phyloP scores from a whole-genome alignment of 208 protist genomes.

The Tritrichomonas foetus region DNA sequence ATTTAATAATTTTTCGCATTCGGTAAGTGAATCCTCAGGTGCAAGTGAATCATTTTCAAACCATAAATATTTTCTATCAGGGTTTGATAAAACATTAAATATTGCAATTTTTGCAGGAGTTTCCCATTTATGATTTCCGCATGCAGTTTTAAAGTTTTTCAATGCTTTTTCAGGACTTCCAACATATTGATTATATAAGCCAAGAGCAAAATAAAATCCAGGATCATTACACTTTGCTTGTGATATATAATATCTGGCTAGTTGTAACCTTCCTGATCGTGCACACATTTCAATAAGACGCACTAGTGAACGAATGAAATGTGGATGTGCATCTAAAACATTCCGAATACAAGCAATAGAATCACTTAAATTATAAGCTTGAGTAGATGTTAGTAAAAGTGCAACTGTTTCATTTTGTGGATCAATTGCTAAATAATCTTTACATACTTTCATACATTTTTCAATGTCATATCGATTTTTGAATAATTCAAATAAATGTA shows the following conservation, averaged over 20 bases:
- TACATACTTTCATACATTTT: background rate
- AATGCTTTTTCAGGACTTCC: background rate
- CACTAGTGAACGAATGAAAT: background rate
- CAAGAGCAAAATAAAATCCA: background rate
- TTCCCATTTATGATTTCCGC: background rate
- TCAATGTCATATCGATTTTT: background rate
- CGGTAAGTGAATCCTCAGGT: background rate
- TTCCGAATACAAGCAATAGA: background rate
- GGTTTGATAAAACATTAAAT: background rate
- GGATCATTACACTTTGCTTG: background rate
- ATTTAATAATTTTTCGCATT: background rate
- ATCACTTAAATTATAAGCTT: background rate
- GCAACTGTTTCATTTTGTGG: background rate
- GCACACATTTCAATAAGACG: slow-evolving; percentile 2
- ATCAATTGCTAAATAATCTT: background rate
- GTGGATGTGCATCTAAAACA: background rate
- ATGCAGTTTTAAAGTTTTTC: background rate
- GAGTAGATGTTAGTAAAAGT: background rate
- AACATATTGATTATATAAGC: background rate
- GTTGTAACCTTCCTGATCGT: background rate
- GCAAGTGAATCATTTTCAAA: background rate
- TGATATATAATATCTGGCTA: background rate
- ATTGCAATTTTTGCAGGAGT: background rate
- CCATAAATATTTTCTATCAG: background rate
- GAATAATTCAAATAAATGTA: background rate